A percentile compares a stretch with the other conserved stretches of the same genome.
Evolutionary conservation across 257 asterid genomes (phyloP).

Genomic region (Solanum clarkiae): DNA sequence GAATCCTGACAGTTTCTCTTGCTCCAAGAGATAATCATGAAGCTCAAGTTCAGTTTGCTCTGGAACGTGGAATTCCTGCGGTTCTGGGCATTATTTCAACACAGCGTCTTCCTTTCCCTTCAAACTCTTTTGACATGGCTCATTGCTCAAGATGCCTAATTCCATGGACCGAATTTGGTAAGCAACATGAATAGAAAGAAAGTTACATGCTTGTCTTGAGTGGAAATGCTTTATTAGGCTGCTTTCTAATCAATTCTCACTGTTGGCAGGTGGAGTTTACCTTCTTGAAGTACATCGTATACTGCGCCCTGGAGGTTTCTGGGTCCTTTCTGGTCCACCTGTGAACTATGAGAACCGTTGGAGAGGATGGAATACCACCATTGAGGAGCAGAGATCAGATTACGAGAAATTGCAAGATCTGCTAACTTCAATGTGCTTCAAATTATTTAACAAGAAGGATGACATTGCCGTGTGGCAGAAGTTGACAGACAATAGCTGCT

Average conservation of each 20-base stretch:
- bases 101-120: slow-evolving; percentile 95
- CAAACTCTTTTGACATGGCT: slow-evolving; percentile 95
- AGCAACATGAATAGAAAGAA: neutral
- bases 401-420: slow-evolving; percentile 73
- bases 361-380: slow-evolving; percentile 97
- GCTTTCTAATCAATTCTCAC: neutral
- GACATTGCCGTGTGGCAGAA: slow-evolving; percentile 99
- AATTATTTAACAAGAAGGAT: slow-evolving; percentile 72
- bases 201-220: neutral
- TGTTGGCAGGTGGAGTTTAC: slow-evolving; percentile 81
- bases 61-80: slow-evolving; percentile 98
- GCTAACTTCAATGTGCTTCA: slow-evolving; percentile 86
- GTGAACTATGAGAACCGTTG: slow-evolving; percentile 86
- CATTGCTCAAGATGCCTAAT: slow-evolving; percentile 99
- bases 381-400: slow-evolving; percentile 77
- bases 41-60: slow-evolving; percentile 98
- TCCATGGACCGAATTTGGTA: slow-evolving; percentile 99
- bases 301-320: slow-evolving; percentile 97
- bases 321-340: slow-evolving; percentile 98
- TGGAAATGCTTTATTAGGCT: neutral
- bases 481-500: slow-evolving; percentile 46
- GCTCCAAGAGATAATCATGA: slow-evolving; percentile 98
- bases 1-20: slow-evolving; percentile 78
- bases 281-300: slow-evolving; percentile 86
- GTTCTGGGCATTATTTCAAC: slow-evolving; percentile 91